Evolutionary conservation across 768 basidiomycete genomes (phyloP), one percentile per base, ranked within the genome.

Genomic region (Lentinula guzmanii): DNA sequence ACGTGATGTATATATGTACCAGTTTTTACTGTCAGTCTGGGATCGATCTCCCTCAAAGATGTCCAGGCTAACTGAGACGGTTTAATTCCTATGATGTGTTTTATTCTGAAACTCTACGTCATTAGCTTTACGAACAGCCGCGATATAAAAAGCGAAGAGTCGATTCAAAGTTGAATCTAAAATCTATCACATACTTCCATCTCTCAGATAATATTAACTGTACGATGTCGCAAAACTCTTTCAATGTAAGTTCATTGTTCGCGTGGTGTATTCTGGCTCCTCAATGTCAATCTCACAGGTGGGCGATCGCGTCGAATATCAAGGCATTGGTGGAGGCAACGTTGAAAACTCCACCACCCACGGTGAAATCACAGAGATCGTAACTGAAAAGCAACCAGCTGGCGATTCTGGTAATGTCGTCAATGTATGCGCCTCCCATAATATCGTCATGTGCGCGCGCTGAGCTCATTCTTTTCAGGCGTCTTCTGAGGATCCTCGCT

Each of bases 281-380:
- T 28, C 10, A 11, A 5, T 15, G 28, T 0, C 28, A 28, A 28
- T 0, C 28, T 5, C 31, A 2, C 24, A 58, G 56, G 42, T 58
- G 9, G 56, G 56, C 21, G 56, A 58, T 11, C 56, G 13, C 13
- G 56, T 58, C n/a, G 16, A 58, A 24, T 46, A 58, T 18, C 56
- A 58, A 58, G 56, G 39, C 15, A 41, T 58, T n/a, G 56, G 56
- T 18, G 56, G 56, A 9, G 41, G 56, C 41, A 58, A 58, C 18
- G 56, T 58, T 18, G 35, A 18, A 10, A 58, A 58, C 56, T 58
- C 56, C 16, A 58, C 56, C 21, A 58, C 56, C 33, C 56, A 58
- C 8, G 56, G 56, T 16, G 56, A 58, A 42, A 41, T 58, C 9
- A 58, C 56, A 4, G 42, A 35, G 1, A n/a, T 58, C 9, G 24